A percentile compares a stretch with the other conserved stretches of the same genome.
Conservation (phyloP, 495 filamentous ascomycete genomes). For the Talaromyces adpressus region DNA sequence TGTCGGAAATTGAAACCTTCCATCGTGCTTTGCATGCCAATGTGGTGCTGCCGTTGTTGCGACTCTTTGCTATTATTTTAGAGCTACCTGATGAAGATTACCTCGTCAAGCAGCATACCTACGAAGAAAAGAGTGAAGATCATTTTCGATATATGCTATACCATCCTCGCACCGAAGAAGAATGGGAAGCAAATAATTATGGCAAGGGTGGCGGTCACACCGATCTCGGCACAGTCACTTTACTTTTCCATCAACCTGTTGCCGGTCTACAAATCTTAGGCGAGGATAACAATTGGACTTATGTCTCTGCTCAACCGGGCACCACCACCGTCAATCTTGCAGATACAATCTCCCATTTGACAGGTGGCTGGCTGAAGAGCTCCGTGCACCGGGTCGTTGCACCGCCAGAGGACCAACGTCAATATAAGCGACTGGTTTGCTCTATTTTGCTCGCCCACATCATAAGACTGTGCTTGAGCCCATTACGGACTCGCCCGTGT, state of each 20-base stretch:
- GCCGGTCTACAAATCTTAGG: conserved; percentile 43
- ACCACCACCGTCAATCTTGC: conserved; percentile 43
- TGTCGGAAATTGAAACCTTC: conserved; percentile 40
- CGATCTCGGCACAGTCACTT: conserved; percentile 33
- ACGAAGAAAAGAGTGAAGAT: conserved; percentile 40
- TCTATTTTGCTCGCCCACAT: conserved; percentile 42
- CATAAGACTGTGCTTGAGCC: conserved; percentile 15
- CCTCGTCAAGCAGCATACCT: conserved; percentile 38
- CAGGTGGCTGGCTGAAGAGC: conserved; percentile 37
- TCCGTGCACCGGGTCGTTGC: conserved; percentile 45
- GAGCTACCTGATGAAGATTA: conserved; percentile 44
- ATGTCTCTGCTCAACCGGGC: conserved; percentile 21
- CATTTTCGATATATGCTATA: conserved; percentile 50
- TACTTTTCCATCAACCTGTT: conserved; percentile 48
- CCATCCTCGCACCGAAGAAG: conserved; percentile 30
- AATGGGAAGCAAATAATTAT: conserved; percentile 30
- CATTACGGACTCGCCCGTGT: conserved; percentile 6
- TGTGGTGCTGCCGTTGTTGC: conserved; percentile 43
- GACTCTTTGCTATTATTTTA: conserved; percentile 45
- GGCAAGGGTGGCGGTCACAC: conserved; percentile 31
- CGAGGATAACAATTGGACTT: conserved; percentile 20
- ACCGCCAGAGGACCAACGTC: conserved; percentile 37
- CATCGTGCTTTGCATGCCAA: conserved; percentile 38
- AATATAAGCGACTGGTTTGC: conserved; percentile 39
- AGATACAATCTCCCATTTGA: conserved; percentile 37